Percentiles rank a stretch among this genome's conserved stretches.
Evolutionary conservation across 1,139 yeast genomes (phyloP).

Genomic region (Magnusiomyces tetraspermus): DNA sequence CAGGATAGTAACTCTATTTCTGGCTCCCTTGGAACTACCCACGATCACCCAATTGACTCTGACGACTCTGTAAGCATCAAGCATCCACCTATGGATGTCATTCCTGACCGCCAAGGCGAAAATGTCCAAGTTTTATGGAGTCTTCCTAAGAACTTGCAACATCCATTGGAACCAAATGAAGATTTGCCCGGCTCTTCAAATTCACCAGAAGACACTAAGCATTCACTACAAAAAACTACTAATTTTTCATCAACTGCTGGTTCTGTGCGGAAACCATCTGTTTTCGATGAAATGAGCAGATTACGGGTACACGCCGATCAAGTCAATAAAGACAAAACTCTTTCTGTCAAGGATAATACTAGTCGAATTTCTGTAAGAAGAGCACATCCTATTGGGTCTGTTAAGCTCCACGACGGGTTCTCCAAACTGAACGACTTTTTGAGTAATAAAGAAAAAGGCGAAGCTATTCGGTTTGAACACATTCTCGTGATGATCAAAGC

Average conservation of each 20-base stretch:
- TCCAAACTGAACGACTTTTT: constrained; percentile 4
- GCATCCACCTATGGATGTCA: too few species aligned
- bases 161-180: neutral
- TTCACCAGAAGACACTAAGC: too few species aligned
- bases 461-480: constrained; percentile 53
- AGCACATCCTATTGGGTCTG: neutral
- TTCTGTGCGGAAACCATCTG: neutral
- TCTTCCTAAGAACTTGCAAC: neutral
- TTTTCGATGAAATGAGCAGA: neutral
- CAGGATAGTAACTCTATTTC: neutral
- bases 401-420: neutral
- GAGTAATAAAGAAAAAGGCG: constrained; percentile 39
- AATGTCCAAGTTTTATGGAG: neutral
- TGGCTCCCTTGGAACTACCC: neutral
- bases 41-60: too few species aligned
- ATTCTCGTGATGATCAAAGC: constrained; percentile 54
- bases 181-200: too few species aligned
- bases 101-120: too few species aligned
- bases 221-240: neutral
- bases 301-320: neutral
- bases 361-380: neutral
- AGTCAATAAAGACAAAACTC: neutral
- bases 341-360: neutral
- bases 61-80: too few species aligned
- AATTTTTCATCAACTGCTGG: neutral